These are phyloP conservation scores for Ogataea methanolica DNA, from an alignment of 805 yeast genomes.

Conservation along the genomic window DNA sequence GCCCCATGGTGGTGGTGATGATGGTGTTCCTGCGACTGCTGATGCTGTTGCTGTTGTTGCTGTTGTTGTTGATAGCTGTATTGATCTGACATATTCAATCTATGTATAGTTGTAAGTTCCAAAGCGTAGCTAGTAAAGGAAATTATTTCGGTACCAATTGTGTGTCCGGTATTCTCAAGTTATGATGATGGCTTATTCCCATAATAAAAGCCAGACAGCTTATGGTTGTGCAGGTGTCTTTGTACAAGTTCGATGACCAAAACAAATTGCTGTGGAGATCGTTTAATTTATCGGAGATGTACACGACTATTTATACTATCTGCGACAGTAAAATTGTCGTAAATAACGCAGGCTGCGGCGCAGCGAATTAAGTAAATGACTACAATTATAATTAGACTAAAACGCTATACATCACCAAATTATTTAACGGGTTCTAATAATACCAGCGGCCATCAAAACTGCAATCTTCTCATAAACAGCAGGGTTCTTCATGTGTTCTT, in stretches of 20 bases:
- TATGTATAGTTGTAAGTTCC: neutral
- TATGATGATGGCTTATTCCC: too few relatives aligned
- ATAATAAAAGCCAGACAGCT: too few relatives aligned
- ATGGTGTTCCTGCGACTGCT: slow-evolving; percentile 12
- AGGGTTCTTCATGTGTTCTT: slow-evolving; percentile 97
- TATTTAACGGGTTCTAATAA: slow-evolving; percentile 75
- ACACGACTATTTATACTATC: too few relatives aligned
- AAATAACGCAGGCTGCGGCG: too few relatives aligned
- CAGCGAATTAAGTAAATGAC: neutral
- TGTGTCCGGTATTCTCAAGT: neutral
- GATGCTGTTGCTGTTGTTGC: slow-evolving; percentile 7
- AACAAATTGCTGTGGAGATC: too few relatives aligned
- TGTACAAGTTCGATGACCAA: too few relatives aligned
- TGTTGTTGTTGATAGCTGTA: slow-evolving; percentile 6
- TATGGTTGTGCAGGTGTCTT: too few relatives aligned
- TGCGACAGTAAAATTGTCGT: too few relatives aligned
- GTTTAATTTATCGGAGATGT: too few relatives aligned
- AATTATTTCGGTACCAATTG: too few relatives aligned
- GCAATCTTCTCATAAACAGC: slow-evolving; percentile 84
- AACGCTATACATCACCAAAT: neutral
- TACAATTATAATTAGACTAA: too few relatives aligned
- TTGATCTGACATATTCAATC: slow-evolving; percentile 5
- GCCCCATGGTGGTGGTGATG: slow-evolving; percentile 16
- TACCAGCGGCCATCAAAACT: slow-evolving; percentile 92
- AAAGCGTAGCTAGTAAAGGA: too few relatives aligned